A percentile compares a stretch with the other conserved stretches of the same genome.
phyloP scores from a whole-genome alignment of 2,329 filamentous ascomycete genomes.

The Paecilomyces fulvus region DNA sequence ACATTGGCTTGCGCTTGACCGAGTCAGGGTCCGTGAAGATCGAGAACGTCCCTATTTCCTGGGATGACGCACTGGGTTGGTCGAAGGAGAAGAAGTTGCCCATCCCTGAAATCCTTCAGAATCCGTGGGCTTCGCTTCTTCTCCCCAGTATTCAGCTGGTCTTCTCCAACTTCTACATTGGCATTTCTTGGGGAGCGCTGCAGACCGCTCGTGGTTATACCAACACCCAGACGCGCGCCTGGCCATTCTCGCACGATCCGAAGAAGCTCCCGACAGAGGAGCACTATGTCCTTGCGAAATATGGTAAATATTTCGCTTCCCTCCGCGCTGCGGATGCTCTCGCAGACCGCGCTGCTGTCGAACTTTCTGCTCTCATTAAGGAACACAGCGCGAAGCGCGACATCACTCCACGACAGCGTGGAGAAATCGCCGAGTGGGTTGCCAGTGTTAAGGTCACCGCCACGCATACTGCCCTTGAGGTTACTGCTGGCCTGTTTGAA shows the following conservation, averaged over 20 bases:
- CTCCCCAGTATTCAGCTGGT: conserved; percentile 50
- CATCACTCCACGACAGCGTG: conserved; percentile 46
- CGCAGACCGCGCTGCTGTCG: conserved; percentile 47
- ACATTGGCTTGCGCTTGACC: conserved; percentile 54
- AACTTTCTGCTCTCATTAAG: conserved; percentile 41
- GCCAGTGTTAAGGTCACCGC: conserved; percentile 55
- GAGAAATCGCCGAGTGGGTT: conserved; percentile 55
- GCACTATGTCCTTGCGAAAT: conserved; percentile 57
- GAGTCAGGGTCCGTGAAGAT: conserved; percentile 58
- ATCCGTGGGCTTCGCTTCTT: neutral
- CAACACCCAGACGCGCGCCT: conserved; percentile 47
- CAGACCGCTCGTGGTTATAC: conserved; percentile 51
- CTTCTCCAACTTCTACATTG: conserved; percentile 59
- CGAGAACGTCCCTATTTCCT: conserved; percentile 47
- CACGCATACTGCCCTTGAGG: conserved; percentile 51
- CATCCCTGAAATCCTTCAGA: conserved; percentile 25
- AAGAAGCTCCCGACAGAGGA: conserved; percentile 54
- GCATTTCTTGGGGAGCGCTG: conserved; percentile 53
- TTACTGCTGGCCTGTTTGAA: conserved; percentile 57
- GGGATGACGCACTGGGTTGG: conserved; percentile 57
- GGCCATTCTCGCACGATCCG: conserved; percentile 57
- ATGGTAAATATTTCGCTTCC: conserved; percentile 57
- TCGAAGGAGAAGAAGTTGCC: conserved; percentile 43
- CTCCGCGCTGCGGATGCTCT: conserved; percentile 52
- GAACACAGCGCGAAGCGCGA: conserved; percentile 34